These are phyloP conservation scores for Aspergillus sp. DNA, from an alignment of 2,329 filamentous ascomycete species.

Conservation along the genomic window DNA sequence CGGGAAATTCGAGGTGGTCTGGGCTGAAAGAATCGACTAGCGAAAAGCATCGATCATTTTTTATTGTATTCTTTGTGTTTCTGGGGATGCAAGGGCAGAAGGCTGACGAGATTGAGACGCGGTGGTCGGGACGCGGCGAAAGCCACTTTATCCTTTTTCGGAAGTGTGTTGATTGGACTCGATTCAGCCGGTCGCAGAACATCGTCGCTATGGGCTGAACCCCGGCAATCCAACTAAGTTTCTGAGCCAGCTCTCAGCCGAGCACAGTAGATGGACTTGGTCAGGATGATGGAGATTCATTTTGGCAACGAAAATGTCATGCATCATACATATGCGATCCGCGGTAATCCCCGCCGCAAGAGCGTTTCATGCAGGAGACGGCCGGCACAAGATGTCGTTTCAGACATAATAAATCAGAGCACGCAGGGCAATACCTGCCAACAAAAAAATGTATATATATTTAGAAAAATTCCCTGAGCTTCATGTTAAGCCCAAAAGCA, in stretches of 20 bases:
- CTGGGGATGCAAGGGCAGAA: constrained; percentile 21
- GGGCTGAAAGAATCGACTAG: neutral
- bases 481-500: neutral
- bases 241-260: neutral
- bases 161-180: constrained; percentile 30
- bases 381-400: neutral
- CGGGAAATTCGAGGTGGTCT: neutral
- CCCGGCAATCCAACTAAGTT: neutral
- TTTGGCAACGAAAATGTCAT: neutral
- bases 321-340: neutral
- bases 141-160: constrained; percentile 40
- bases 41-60: neutral
- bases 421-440: neutral
- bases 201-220: neutral
- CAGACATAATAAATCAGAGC: neutral
- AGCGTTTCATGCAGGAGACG: neutral
- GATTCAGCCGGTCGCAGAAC: constrained; percentile 5
- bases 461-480: neutral
- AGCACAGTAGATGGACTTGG: neutral
- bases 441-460: neutral
- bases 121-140: constrained; percentile 26
- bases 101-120: constrained; percentile 15
- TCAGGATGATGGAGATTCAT: neutral
- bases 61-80: constrained; percentile 12
- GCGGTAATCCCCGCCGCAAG: constrained; percentile 1